These are phyloP conservation scores for Phialocephala sp. DNA, from an alignment of 2,329 filamentous ascomycete genomes.

Conservation along the genomic window DNA sequence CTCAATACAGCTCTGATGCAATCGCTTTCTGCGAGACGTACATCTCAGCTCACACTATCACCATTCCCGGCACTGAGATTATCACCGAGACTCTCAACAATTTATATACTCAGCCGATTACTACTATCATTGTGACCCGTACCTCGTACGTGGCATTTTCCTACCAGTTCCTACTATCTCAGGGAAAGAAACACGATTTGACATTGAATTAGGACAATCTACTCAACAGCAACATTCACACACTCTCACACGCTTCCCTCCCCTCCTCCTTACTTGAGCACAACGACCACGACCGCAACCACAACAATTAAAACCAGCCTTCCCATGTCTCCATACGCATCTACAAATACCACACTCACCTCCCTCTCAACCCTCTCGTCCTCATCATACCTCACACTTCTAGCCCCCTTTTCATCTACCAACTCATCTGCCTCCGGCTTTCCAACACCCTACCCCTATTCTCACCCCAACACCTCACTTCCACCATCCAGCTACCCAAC, in stretches of 20 bases:
- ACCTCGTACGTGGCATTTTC: not conserved
- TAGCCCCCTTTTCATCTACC: too few species aligned
- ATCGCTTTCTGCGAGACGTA: constrained; percentile 7
- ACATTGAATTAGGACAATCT: not conserved
- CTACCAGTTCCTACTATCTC: not conserved
- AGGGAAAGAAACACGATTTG: not conserved
- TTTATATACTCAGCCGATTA: not conserved
- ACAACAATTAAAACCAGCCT: not conserved
- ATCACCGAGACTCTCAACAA: not conserved
- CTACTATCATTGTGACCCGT: not conserved
- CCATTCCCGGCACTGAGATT: not conserved
- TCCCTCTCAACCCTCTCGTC: not conserved
- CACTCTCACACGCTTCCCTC: not conserved
- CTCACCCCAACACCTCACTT: not conserved
- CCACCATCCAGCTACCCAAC: not conserved
- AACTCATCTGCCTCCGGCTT: not conserved
- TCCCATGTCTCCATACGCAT: not conserved
- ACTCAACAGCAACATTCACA: not conserved
- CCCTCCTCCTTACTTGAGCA: not conserved
- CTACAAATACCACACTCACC: not conserved
- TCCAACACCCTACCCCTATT: not conserved
- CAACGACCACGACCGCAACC: not conserved
- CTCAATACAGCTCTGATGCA: not conserved
- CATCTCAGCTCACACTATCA: not conserved
- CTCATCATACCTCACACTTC: too few species aligned